Evolutionary conservation across 441 rosid genomes (phyloP), one percentile per base, ranked within the genome.

Genomic region (Manihot esculenta): DNA sequence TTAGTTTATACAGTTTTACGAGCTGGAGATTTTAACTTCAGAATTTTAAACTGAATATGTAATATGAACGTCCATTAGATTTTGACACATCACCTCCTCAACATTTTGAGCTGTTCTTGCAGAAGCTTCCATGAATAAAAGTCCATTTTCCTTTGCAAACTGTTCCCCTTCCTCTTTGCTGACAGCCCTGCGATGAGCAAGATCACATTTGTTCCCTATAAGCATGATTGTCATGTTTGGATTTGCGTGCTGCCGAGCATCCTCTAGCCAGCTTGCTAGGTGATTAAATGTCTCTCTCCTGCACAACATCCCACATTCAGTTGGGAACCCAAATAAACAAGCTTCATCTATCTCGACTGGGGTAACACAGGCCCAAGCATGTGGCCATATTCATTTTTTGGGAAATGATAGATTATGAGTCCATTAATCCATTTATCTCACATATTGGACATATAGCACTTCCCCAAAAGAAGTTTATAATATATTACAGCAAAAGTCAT

Each of bases 191-290:
- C 96, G 83, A 74, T 92, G 92, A 69, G 95, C 84, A 70, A 94
- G 97, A 78, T 94, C 98, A 80, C 86, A 88, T 85, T 94, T 94
- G 69, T 94, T 91, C 59, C 97, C 98, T 9, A 94, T 84, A n/a
- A 94, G 95, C 96, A 91, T 88, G 38, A 94, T 90, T 23, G 96
- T 85, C 97, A 93, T 89, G 83, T 93, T 93, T n/a, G 96, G 89
- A 68, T 93, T 93, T 27, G 96, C 96, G 72, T 91, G 96, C 85
- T 91, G 97, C 79, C 96, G 84, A 50, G 97, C 96, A 83, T 91
- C 98, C 64, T 89, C 97, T 64, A 93, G 82, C 97, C 98, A 93
- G 80, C 92, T 89, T n/a, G 97, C 94, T 70, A 93, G 81, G 82
- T 93, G 97, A 80, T 93, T 88, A 73, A 91, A 93, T 17, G 98